Evolutionary conservation across 192 early-diverging fungal species (phyloP).

Genomic region (Backusella australiensis): DNA sequence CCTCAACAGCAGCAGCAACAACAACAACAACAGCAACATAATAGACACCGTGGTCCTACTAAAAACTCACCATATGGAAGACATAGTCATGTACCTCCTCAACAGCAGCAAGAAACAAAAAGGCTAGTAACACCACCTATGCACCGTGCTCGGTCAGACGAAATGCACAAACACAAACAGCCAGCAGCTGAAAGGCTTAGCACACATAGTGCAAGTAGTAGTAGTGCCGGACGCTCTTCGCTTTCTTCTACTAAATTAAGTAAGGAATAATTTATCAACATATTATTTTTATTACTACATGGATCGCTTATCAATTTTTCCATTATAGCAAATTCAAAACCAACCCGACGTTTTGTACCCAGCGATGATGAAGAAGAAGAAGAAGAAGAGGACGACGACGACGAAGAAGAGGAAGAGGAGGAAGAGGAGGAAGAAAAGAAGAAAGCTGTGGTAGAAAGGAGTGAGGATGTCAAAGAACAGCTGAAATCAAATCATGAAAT

Average conservation of each 20-base stretch:
- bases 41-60: not conserved
- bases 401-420: constrained; percentile 5
- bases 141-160: constrained; percentile 4
- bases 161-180: not conserved
- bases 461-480: not conserved
- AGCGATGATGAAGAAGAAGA: constrained; percentile 34
- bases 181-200: not conserved
- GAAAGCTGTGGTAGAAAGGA: not conserved
- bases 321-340: constrained; percentile 8
- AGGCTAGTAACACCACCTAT: not conserved
- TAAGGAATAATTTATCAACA: not conserved
- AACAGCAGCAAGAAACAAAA: constrained; percentile 6
- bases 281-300: not conserved
- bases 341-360: constrained; percentile 7
- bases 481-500: not conserved
- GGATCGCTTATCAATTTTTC: not conserved
- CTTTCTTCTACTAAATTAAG: constrained; percentile 5
- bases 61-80: not conserved
- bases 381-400: constrained; percentile 6
- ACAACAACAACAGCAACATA: constrained; percentile 5
- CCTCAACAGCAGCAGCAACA: constrained; percentile 3
- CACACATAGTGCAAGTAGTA: not conserved
- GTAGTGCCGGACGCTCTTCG: not conserved
- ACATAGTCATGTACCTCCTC: not conserved
- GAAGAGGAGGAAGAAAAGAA: not conserved